These are phyloP conservation scores for Scorias spongiosa DNA, from an alignment of 2,329 filamentous ascomycete species.

Conservation along the genomic window DNA sequence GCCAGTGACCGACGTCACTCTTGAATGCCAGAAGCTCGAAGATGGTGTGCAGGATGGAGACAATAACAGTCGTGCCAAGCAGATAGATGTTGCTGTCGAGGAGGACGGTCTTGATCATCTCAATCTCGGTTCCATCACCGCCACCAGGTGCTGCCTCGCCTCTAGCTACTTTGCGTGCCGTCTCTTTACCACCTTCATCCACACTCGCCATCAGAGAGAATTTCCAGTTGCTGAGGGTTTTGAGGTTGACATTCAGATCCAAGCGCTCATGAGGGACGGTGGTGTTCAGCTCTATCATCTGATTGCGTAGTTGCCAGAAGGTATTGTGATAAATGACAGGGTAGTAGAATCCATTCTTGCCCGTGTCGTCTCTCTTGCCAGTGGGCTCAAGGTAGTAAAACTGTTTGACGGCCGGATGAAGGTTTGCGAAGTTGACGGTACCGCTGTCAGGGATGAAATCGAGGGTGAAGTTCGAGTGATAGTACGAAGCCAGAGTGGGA, in stretches of 20 bases:
- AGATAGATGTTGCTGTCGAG: conserved; percentile 90
- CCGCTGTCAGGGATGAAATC: conserved; percentile 74
- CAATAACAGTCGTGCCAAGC: conserved; percentile 66
- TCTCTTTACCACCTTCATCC: conserved; percentile 76
- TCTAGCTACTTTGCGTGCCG: conserved; percentile 59
- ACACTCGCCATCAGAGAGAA: conserved; percentile 73
- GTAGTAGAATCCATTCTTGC: conserved; percentile 85
- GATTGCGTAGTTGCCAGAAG: conserved; percentile 86
- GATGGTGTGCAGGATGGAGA: conserved; percentile 80
- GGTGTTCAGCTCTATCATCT: conserved; percentile 85
- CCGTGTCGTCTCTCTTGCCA: conserved; percentile 66
- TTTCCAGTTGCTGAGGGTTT: conserved; percentile 74
- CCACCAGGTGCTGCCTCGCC: conserved; percentile 58
- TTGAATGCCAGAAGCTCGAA: conserved; percentile 96
- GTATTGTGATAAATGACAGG: conserved; percentile 86
- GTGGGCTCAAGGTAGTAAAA: conserved; percentile 67
- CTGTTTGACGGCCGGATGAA: conserved; percentile 61
- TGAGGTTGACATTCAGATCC: conserved; percentile 69
- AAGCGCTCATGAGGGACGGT: conserved; percentile 78
- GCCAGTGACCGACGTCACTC: conserved; percentile 92
- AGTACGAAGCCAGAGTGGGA: conserved; percentile 69
- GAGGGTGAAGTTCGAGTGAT: conserved; percentile 87
- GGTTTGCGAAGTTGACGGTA: conserved; percentile 46
- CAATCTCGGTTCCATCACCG: conserved; percentile 83
- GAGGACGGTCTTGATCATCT: conserved; percentile 92